Evolutionary conservation across 805 yeast genomes (phyloP), one percentile per base, ranked within the genome.

Genomic region (Pichia heedii): DNA sequence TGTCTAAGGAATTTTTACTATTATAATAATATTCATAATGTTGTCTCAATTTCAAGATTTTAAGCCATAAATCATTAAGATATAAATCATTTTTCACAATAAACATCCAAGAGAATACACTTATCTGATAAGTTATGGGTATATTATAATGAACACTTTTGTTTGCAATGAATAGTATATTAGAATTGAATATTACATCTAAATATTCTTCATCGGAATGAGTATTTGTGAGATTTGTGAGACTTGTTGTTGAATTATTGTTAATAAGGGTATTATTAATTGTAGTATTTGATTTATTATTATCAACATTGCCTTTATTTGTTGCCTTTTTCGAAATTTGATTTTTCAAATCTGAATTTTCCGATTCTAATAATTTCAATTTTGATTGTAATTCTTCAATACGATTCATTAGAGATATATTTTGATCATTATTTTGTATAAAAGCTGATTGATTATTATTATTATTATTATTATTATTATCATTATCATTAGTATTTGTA

Each of bases 51-150:
- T 60, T 60, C 29, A 62, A 45, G 18, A 65, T 64, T 45, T 64
- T 64, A 43, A 61, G 49, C 81, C 81, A 76, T 21, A 76, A 52
- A 36, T 75, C 70, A 46, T 76, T 69, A 38, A 76, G 55, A 51
- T 74, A 75, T 5, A 77, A 74, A 50, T 76, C 81, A 51, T 78
- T 77, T 54, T 76, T 70, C 66, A 75, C 74, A 19, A 76, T 68
- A 22, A 78, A 77, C 51, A 76, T 58, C 79, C 80, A 76, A 21
- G 78, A 77, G 4, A 78, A 69, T 1, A 76, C 72, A 45, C 78
- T 56, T 21, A 65, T 65, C 41, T 65, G 67, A 44, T 65, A 63
- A 16, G 63, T 57, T 12, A 65, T 61, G 9, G 69, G 66, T 46
- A 65, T 61, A 37, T 61, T 61, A 42, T 59, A 60, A 11, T 58